Evolutionary conservation across 495 filamentous ascomycete species (phyloP), one percentile per base, ranked within the genome.

Genomic region (Neohortaea acidophila): DNA sequence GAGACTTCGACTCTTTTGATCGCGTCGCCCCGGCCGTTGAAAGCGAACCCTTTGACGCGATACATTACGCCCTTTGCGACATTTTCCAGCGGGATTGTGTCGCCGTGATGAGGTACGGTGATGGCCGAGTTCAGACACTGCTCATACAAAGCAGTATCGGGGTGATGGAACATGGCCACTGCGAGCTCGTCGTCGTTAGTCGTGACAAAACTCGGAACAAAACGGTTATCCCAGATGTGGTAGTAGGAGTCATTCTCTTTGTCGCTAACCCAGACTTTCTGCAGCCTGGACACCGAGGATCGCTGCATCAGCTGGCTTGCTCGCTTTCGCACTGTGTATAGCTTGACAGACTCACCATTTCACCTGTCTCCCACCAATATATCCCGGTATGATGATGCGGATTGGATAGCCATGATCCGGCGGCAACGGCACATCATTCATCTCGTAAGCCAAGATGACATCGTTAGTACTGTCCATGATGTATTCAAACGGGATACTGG

Each of bases 21-120:
- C 22, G 46, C 43, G 27, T 50, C 39, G 9, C 47, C 47, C 12
- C 68, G 66, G 26, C 72, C 72, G 4, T 68, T 68, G 47, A 72
- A 75, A 5, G 72, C 72, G 42, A 69, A 74, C 1, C 71, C 72
- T 45, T 66, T 55, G 3, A 75, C 35, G 8, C 51, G 51, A 33
- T 58, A 58, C 6, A 21, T 45, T 27, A 48, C 38, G 12, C 38
- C 47, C 18, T 33, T 44, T 19, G 31, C 41, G 21, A 47, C 45
- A 39, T 53, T 44, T 0, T n/a, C 27, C 9, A 57, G 38, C 13
- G 39, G 11, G 4, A 58, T 39, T 18, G 22, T 54, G 35, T 60
- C 57, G 11, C 48, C 48, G 9, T 55, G 53, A 14, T 33, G 47
- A 6, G 56, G 56, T 27, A 37, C 40, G n/a, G 38, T 36, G n/a